Evolutionary conservation across 495 filamentous ascomycete genomes (phyloP).

Genomic region (Aspergillus nidulans): DNA sequence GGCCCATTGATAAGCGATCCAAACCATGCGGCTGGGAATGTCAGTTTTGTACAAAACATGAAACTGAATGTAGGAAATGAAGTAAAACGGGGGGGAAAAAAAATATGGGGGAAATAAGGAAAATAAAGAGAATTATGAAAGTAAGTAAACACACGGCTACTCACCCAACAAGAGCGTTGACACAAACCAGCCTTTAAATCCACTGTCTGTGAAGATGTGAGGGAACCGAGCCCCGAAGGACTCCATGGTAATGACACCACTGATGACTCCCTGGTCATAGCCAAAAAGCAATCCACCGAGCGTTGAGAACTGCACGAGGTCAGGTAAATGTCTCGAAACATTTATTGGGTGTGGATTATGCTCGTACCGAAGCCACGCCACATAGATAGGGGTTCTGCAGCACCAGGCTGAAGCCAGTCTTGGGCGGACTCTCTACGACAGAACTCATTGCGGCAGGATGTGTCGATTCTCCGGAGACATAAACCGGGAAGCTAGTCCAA

Average conservation of each 20-base stretch:
- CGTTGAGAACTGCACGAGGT: constrained; percentile 31
- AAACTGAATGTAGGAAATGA: too few relatives aligned
- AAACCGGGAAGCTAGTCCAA: background rate
- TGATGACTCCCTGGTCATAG: constrained; percentile 38
- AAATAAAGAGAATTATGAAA: too few relatives aligned
- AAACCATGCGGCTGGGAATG: constrained; percentile 62
- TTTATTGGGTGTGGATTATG: background rate
- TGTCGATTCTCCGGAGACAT: background rate
- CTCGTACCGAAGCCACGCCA: constrained; percentile 37
- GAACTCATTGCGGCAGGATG: constrained; percentile 19
- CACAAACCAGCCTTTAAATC: constrained; percentile 72
- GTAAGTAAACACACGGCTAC: background rate
- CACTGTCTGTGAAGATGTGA: constrained; percentile 54
- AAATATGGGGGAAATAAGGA: too few relatives aligned
- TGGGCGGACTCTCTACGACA: constrained; percentile 3
- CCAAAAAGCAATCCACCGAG: constrained; percentile 52
- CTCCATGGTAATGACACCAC: constrained; percentile 42
- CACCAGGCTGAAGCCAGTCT: constrained; percentile 29
- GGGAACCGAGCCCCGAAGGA: constrained; percentile 54
- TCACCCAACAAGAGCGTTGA: constrained; percentile 72
- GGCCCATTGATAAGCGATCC: constrained; percentile 73
- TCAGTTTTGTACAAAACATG: background rate
- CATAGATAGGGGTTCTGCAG: constrained; percentile 38
- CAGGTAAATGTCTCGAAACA: constrained; percentile 1
- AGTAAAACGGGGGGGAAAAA: too few relatives aligned